Conservation (phyloP, 768 basidiomycete species). For the Tephrocybe sp. region DNA sequence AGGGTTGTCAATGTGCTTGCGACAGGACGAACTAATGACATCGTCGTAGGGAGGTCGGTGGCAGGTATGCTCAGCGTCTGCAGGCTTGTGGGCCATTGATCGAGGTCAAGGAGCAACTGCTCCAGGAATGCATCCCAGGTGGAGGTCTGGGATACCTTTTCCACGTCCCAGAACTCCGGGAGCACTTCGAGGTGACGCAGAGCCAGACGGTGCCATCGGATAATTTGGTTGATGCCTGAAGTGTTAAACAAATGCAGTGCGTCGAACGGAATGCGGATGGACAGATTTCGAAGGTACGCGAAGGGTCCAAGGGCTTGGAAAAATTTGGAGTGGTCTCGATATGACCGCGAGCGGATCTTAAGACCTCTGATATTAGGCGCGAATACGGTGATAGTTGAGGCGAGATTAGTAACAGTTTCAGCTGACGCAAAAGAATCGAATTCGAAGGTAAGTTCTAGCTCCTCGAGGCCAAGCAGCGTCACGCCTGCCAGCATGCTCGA, state of each 20-base stretch:
- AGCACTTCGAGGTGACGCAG: neutral
- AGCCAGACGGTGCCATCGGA: neutral
- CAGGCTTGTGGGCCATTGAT: neutral
- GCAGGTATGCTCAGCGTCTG: conserved; percentile 1
- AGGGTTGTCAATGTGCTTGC: conserved; percentile 2
- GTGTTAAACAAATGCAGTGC: neutral
- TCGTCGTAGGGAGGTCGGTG: neutral
- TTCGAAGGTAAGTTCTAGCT: conserved; percentile 2
- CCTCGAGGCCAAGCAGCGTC: neutral
- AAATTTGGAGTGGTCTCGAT: neutral
- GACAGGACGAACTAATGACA: conserved; percentile 1
- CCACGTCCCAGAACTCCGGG: neutral
- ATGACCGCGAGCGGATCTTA: neutral
- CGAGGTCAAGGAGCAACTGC: conserved; percentile 2
- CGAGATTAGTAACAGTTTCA: neutral
- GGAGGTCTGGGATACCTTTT: neutral
- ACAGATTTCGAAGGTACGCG: neutral
- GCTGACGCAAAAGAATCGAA: neutral
- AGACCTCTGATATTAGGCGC: neutral
- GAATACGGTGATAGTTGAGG: neutral
- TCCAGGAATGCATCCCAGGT: neutral
- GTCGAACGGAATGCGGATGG: neutral
- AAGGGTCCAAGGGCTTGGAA: neutral
- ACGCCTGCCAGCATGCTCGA: neutral
- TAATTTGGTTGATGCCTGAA: neutral